phyloP scores from a whole-genome alignment of 2,329 filamentous ascomycete species.

The Alternaria brassicicola region DNA sequence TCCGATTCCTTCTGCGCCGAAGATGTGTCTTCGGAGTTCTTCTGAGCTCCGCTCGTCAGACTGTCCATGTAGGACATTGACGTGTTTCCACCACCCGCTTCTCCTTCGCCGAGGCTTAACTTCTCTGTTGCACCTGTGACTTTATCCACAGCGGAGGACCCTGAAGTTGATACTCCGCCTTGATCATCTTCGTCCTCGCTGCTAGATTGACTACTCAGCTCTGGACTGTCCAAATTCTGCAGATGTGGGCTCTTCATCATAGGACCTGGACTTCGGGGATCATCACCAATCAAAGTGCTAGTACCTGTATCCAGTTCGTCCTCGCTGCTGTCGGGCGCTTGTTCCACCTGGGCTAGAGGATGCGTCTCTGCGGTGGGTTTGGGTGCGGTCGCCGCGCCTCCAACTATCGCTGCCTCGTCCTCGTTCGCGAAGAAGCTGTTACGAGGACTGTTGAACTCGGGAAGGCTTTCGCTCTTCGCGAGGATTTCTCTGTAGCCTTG shows the following conservation, averaged over 20 bases:
- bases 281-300: constrained; percentile 23
- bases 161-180: constrained; percentile 29
- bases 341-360: constrained; percentile 41
- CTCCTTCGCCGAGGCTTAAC: not conserved
- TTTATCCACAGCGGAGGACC: constrained; percentile 6
- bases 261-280: constrained; percentile 39
- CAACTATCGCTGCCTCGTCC: constrained; percentile 56
- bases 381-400: constrained; percentile 57
- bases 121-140: constrained; percentile 3
- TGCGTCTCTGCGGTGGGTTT: constrained; percentile 39
- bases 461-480: constrained; percentile 65
- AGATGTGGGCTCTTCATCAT: constrained; percentile 51
- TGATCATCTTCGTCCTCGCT: constrained; percentile 41
- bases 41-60: constrained; percentile 1
- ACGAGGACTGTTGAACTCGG: constrained; percentile 56
- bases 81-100: constrained; percentile 5
- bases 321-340: constrained; percentile 27
- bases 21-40: not conserved
- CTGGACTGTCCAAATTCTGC: constrained; percentile 49
- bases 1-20: not conserved
- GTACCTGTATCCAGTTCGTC: constrained; percentile 20
- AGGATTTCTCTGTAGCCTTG: constrained; percentile 81
- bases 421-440: constrained; percentile 52
- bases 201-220: constrained; percentile 44
- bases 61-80: constrained; percentile 13